Conservation (phyloP, 2,329 filamentous ascomycete species). For the Lasiodiplodia sp. region DNA sequence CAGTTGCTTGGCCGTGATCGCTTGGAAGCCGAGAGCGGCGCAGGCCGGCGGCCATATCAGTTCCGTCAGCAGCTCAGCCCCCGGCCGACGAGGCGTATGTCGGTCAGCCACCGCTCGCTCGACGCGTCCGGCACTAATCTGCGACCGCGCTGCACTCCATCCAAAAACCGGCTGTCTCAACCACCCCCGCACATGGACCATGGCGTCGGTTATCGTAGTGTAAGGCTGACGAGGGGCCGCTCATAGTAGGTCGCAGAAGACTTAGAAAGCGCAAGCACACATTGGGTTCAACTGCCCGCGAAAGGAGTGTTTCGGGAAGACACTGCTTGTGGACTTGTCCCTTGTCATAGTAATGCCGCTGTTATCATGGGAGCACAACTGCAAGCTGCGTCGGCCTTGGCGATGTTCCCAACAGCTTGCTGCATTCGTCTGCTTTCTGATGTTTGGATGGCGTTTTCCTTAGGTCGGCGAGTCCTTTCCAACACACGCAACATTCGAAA, state of each 20-base stretch:
- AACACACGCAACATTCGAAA: constrained; percentile 18
- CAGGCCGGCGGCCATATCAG: constrained; percentile 32
- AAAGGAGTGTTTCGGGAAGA: no score
- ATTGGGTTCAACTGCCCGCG: no score
- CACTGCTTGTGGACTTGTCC: constrained; percentile 5
- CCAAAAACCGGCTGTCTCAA: constrained; percentile 12
- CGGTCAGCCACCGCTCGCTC: constrained; percentile 38
- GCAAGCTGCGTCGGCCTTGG: not conserved
- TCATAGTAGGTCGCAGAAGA: constrained; percentile 1
- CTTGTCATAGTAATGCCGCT: not conserved
- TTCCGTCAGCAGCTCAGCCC: constrained; percentile 32
- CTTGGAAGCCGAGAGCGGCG: constrained; percentile 32
- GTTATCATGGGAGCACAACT: not conserved
- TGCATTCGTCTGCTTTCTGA: constrained; percentile 4
- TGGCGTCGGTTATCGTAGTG: constrained; percentile 27
- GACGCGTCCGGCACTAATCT: constrained; percentile 17
- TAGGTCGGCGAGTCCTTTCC: not conserved
- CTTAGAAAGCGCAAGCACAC: constrained; percentile 6
- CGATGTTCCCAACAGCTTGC: not conserved
- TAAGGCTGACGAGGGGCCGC: constrained; percentile 32
- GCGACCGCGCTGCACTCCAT: not conserved
- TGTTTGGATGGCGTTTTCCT: not conserved
- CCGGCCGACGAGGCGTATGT: constrained; percentile 31
- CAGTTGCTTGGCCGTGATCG: constrained; percentile 34
- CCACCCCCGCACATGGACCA: constrained; percentile 13